Evolutionary conservation across 1,284 basidiomycete species (phyloP).

Genomic region (Ustilago hordei): DNA sequence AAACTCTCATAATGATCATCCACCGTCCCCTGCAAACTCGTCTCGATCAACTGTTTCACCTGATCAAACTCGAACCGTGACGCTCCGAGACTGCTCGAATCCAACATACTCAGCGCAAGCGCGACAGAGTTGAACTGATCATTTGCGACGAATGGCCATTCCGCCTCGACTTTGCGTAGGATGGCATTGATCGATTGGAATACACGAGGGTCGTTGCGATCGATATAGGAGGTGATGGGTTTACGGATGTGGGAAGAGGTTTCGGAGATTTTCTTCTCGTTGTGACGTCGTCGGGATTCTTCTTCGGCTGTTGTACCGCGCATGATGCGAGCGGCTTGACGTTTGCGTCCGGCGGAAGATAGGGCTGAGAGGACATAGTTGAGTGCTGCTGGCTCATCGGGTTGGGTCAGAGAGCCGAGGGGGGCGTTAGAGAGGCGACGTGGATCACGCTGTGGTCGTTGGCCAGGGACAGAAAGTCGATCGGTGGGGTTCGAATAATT

Average conservation of each 20-base stretch:
- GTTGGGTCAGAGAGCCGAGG: conserved; percentile 62
- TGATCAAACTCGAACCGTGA: conserved; percentile 56
- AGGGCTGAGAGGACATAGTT: conserved; percentile 61
- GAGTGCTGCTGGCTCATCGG: conserved; percentile 57
- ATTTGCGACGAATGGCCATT: conserved; percentile 66
- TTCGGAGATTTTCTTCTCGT: conserved; percentile 57
- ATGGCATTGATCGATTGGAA: conserved; percentile 66
- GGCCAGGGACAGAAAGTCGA: conserved; percentile 41
- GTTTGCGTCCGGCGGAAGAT: conserved; percentile 59
- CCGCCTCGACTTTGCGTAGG: conserved; percentile 66
- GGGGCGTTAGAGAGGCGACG: conserved; percentile 36
- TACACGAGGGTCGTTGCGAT: conserved; percentile 47
- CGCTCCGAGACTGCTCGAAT: conserved; percentile 61
- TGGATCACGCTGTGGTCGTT: conserved; percentile 42
- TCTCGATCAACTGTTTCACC: conserved; percentile 62
- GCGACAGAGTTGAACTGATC: conserved; percentile 67
- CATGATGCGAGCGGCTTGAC: conserved; percentile 64
- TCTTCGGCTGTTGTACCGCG: conserved; percentile 64
- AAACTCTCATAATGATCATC: conserved; percentile 69
- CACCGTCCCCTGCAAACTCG: conserved; percentile 65
- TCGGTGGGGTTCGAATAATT: conserved; percentile 24
- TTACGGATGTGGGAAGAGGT: conserved; percentile 36
- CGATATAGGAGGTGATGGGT: conserved; percentile 53
- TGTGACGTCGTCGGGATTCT: conserved; percentile 51
- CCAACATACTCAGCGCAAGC: conserved; percentile 64